phyloP scores from a whole-genome alignment of 768 basidiomycete genomes.

The Tubosaeta sp. region DNA sequence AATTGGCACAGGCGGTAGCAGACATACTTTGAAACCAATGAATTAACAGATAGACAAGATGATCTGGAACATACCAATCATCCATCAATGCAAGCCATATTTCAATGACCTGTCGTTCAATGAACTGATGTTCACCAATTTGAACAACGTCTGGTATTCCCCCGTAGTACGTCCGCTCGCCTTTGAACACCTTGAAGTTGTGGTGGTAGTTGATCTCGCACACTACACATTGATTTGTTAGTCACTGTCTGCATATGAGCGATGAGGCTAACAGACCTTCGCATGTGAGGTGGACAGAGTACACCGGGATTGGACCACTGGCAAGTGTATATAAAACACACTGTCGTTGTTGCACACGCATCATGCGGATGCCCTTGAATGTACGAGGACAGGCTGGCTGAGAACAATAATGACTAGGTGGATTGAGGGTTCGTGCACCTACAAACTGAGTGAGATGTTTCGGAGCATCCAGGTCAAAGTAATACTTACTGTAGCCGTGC shows the following conservation, averaged over 20 bases:
- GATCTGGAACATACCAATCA: background rate
- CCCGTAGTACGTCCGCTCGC: background rate
- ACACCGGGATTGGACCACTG: background rate
- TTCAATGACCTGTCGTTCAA: background rate
- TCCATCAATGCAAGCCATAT: slow-evolving; percentile 4
- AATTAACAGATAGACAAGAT: background rate
- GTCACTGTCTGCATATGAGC: too few species aligned
- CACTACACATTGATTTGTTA: background rate
- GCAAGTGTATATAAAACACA: background rate
- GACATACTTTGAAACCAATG: background rate
- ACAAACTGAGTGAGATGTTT: background rate
- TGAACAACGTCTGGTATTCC: background rate
- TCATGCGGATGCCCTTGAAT: slow-evolving; percentile 1
- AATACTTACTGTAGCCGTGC: background rate
- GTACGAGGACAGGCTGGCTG: background rate
- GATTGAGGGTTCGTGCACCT: slow-evolving; percentile 2
- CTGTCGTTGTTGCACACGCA: background rate
- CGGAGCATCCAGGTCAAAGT: too few species aligned
- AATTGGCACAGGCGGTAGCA: background rate
- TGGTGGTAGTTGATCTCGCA: slow-evolving; percentile 5
- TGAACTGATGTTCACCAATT: slow-evolving; percentile 5
- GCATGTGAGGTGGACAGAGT: background rate
- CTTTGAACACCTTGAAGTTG: slow-evolving; percentile 1
- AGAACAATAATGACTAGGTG: background rate
- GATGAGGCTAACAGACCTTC: background rate